These are phyloP conservation scores for Smallanthus sonchifolius DNA, from an alignment of 129 eudicot species.

Conservation along the genomic window DNA sequence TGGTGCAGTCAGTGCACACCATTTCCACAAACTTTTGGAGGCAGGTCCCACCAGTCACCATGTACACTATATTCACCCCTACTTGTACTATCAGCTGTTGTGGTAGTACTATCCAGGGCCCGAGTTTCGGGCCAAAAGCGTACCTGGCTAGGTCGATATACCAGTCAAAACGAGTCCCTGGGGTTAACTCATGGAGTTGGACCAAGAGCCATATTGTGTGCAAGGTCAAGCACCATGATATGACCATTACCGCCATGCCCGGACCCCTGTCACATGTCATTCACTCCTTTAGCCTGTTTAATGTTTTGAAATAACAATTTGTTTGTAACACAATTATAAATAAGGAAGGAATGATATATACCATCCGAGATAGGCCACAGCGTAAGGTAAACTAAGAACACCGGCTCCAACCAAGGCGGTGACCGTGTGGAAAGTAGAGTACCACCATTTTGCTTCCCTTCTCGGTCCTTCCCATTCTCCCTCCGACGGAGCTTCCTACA, in stretches of 20 bases:
- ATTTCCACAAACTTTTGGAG: constrained; percentile 82
- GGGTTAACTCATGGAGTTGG: constrained; percentile 73
- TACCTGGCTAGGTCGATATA: constrained; percentile 64
- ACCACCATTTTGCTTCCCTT: constrained; percentile 97
- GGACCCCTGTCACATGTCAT: constrained; percentile 60
- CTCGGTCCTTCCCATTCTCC: constrained; percentile 55
- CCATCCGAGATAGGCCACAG: constrained; percentile 98
- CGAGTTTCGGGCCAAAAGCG: constrained; percentile 80
- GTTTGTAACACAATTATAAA: background rate
- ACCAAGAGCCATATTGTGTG: constrained; percentile 81
- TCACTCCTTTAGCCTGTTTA: background rate
- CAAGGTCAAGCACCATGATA: constrained; percentile 81
- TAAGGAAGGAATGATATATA: background rate
- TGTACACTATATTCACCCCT: constrained; percentile 73
- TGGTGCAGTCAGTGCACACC: constrained; percentile 57
- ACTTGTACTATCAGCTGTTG: constrained; percentile 86
- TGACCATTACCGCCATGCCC: constrained; percentile 58
- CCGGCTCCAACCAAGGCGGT: constrained; percentile 99
- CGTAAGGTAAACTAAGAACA: constrained; percentile 93
- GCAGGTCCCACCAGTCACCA: constrained; percentile 96
- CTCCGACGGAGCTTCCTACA: constrained; percentile 65
- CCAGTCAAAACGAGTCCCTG: constrained; percentile 69
- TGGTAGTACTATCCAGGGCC: constrained; percentile 84
- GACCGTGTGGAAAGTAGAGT: constrained; percentile 91
- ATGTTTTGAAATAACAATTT: background rate